Evolutionary conservation across 2,329 filamentous ascomycete genomes (phyloP).

Genomic region (Aspergillus ochraceus): DNA sequence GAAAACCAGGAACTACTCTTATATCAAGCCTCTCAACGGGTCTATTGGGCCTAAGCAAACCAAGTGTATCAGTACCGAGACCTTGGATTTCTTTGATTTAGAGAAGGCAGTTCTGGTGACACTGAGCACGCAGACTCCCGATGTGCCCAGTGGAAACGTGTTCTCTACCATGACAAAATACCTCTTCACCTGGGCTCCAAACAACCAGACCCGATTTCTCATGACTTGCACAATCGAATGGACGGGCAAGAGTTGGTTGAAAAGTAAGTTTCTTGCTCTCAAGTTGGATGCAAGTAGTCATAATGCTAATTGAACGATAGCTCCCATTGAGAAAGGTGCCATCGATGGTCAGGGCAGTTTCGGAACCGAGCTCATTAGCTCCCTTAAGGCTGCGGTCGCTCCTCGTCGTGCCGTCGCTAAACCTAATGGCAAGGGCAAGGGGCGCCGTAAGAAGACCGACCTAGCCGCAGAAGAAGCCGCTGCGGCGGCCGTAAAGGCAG

Average conservation of each 20-base stretch:
- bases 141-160: conserved; percentile 90
- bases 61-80: conserved; percentile 86
- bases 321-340: conserved; percentile 92
- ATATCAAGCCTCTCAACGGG: conserved; percentile 85
- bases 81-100: conserved; percentile 78
- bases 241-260: conserved; percentile 97
- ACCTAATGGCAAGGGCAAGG: conserved; percentile 56
- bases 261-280: conserved; percentile 59
- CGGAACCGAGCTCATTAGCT: conserved; percentile 74
- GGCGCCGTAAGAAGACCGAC: conserved; percentile 60
- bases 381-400: conserved; percentile 71
- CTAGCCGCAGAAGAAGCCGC: conserved; percentile 32
- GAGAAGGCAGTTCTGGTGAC: conserved; percentile 85
- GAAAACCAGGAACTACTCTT: conserved; percentile 73
- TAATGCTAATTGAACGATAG: conserved; percentile 50
- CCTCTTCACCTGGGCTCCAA: conserved; percentile 87
- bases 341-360: conserved; percentile 86
- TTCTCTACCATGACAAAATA: conserved; percentile 94
- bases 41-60: conserved; percentile 91
- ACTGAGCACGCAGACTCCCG: conserved; percentile 82
- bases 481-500: conserved; percentile 47
- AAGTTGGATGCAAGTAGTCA: not conserved
- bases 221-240: conserved; percentile 92
- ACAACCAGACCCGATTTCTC: conserved; percentile 79
- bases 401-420: conserved; percentile 59